Base-by-base conservation (phyloP, 257 asterid species). In the Przewalskia tangutica region DNA sequence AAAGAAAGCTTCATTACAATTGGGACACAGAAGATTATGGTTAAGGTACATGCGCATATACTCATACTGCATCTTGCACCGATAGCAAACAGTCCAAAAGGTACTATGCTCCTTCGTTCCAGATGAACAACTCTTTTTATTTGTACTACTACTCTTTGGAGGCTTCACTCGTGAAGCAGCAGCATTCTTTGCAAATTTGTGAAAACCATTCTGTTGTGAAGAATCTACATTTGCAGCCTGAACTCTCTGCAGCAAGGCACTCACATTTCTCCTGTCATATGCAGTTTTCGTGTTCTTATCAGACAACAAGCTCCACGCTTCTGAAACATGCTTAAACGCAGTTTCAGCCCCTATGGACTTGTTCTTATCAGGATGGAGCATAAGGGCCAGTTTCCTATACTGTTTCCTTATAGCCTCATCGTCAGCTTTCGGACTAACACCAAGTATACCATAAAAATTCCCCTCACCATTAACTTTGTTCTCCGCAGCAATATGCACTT, bases 331-430 rank as follows among this genome's bases (percentile, higher is more conserved):
- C 17, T 91, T 88, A 87, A 93, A 93, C 5, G 97, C 97, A 12
- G 93, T 93, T 86, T 93, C 96, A 23, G 94, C 94, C 46, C 97
- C 97, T 6, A 86, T 71, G 48, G 91, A 86, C 67, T 89, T 84
- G 83, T 93, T 93, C 84, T 93, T 93, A 88, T 93, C 96, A 36
- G 97, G 97, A 86, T 93, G 97, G 84, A 93, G 93, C 44, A 86
- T 82, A 75, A 93, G 94, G 64, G 94, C 96, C 16, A 93, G 86
- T 86, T 88, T 91, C 77, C 96, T 83, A 53, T 87, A 93, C 86
- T 91, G 97, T 84, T 89, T 93, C 34, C 90, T 87, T 71, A 93
- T 87, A 0, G 89, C 83, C 34, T 89, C 91, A 13, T 91, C 97
- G 84, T 93, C 96, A 68, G 93, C 90, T 32, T 86, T 64, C 70